Base-by-base conservation (phyloP, 2,329 filamentous ascomycete genomes). In the Colletotrichum orbiculare region DNA sequence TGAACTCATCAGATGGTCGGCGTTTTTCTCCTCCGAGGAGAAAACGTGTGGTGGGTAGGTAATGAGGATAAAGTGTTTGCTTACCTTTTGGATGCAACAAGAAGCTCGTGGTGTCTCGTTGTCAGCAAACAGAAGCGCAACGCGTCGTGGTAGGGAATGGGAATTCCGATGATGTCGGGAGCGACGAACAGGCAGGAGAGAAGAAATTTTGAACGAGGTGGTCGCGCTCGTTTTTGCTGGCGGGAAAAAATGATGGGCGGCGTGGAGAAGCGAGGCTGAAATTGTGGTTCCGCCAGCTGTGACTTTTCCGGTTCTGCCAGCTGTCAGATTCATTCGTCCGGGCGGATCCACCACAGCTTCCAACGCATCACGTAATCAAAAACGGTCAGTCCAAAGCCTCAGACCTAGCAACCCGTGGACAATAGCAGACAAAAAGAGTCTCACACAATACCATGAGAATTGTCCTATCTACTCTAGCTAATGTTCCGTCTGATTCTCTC, bases 1-100 rank as follows among this genome's bases (percentile, higher is more conserved):
- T 54, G 56, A 68, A 73, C 73, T 67, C 79, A 81, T 81, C 79
- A 81, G 80, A 80, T 80, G 43, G 43, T 46, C 43, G 17, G 25
- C 43, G 43, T 46, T 15, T 15, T 46, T 46, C 25, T 45, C 42
- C 8, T 8, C 10, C 13, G 13, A n/a, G 11, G 41, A 34, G 38
- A 8, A 9, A 17, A 12, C 42, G n/a, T 35, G n/a, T 37, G 37
- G n/a, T 12, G 42, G 8, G 35, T 33, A 17, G 17, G 6, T 25
- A 33, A 12, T 41, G 33, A 53, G 8, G 8, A 43, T 43, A 46
- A 3, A 15, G 12, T 2, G n/a, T 35, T n/a, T 15, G 48, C 55
- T 53, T 42, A 55, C 54, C 45, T 48, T 9, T 41, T 41, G 9
- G 9, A 41, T 25, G 25, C 25, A 25, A 25, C 25, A 5, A 25